Conservation (phyloP, 2,329 filamentous ascomycete genomes). For the Macrophomina phaseolina region DNA sequence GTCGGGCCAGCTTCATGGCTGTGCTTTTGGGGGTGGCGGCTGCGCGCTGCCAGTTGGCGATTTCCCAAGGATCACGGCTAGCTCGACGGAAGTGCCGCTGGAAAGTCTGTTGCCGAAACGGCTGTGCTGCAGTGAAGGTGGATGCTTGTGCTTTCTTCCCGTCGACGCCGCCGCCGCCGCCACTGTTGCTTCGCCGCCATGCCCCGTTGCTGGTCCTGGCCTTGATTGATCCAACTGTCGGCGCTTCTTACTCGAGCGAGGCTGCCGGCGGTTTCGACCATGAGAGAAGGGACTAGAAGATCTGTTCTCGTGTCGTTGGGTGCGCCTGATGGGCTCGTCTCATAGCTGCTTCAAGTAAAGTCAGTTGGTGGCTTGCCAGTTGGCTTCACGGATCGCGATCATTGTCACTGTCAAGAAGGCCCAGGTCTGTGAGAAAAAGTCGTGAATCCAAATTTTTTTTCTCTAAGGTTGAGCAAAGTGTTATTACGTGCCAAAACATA, state of each 20-base stretch:
- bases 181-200: not conserved
- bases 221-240: not conserved
- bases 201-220: not conserved
- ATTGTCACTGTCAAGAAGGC: not conserved
- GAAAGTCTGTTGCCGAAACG: conserved; percentile 10
- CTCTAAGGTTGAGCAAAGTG: conserved; percentile 10
- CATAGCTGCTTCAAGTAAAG: conserved; percentile 4
- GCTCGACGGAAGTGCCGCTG: conserved; percentile 2
- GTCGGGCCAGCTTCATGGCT: conserved; percentile 16
- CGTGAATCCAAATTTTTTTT: conserved; percentile 7
- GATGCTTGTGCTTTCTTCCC: not conserved
- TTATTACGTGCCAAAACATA: conserved; percentile 16
- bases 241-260: not conserved
- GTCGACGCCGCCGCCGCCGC: not conserved
- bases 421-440: conserved; percentile 1
- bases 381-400: not conserved
- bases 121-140: conserved; percentile 6
- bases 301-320: not conserved
- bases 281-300: not conserved
- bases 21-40: conserved; percentile 5
- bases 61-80: not conserved
- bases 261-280: not conserved
- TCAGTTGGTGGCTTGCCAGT: not conserved
- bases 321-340: not conserved
- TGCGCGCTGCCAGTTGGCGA: not conserved